Evolutionary conservation across 1,284 basidiomycete genomes (phyloP), one percentile per base, ranked within the genome.

Genomic region (Ustilago cynodontis): DNA sequence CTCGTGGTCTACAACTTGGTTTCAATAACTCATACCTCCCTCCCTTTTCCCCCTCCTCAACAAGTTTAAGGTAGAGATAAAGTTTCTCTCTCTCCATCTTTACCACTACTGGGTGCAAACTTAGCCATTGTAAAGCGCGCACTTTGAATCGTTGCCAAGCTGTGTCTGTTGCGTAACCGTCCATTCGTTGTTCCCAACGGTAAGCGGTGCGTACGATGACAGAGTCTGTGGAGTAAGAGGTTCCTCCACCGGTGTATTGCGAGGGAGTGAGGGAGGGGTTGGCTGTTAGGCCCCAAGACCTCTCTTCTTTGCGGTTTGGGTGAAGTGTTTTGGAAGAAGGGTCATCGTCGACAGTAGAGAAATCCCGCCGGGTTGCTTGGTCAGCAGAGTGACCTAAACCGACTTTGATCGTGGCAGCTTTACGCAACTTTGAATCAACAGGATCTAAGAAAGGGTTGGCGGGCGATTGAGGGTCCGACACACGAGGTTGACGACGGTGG

Each of bases 191-290:
- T 50, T 80, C 79, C 79, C 79, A 80, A 13, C 60, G 33, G 28
- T 78, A 78, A 13, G 76, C 76, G 2, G 59, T 55, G 26, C 79
- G 72, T n/a, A 73, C 77, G 39, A 77, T 51, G 49, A 78, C 71
- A 49, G 87, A 88, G 1, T 87, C 85, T 71, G 90, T 90, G 78
- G 93, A 90, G 71, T 93, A 90, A 79, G 92, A 90, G 1, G 92
- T 93, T 0, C 92, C 92, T 7, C 89, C 90, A 0, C 91, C 92
- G 1, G 91, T 92, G 14, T 91, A 70, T 20, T 70, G 71, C 29
- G 74, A 68, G 1, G 66, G 60, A 1, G 63, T 64, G 35, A 61
- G 18, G 90, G 62, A 65, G 11, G 71, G 51, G 45, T 70, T 63
- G 24, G 90, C 86, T 9, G 89, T 86, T 87, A 24, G 86, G 88